phyloP scores from a whole-genome alignment of 1,139 yeast species.

The Debaryomyces robertsiae region DNA sequence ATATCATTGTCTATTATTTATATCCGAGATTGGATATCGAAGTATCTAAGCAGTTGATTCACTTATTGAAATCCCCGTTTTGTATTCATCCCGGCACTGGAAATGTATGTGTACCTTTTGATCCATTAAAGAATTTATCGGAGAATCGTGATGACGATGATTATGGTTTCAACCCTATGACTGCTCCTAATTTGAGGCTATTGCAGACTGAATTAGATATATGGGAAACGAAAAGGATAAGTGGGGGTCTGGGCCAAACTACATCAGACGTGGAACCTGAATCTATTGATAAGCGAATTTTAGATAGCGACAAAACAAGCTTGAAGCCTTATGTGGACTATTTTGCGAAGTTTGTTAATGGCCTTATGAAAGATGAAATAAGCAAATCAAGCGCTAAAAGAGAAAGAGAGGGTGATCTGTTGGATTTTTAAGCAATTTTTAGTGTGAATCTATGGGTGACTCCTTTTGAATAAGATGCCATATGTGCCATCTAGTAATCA shows the following conservation, averaged over 20 bases:
- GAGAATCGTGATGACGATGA: slow-evolving; percentile 39
- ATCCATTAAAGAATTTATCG: slow-evolving; percentile 46
- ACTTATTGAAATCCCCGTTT: slow-evolving; percentile 94
- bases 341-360: slow-evolving; percentile 65
- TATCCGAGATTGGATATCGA: slow-evolving; percentile 94
- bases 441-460: too few relatives aligned
- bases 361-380: slow-evolving; percentile 58
- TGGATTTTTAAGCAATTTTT: slow-evolving; percentile 27
- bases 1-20: slow-evolving; percentile 74
- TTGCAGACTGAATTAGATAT: slow-evolving; percentile 59
- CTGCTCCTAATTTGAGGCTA: slow-evolving; percentile 73
- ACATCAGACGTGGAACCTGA: slow-evolving; percentile 25
- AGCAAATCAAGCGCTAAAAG: slow-evolving; percentile 44
- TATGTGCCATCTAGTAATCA: too few relatives aligned
- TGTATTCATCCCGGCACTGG: slow-evolving; percentile 98
- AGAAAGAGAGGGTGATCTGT: slow-evolving; percentile 40
- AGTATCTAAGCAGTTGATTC: slow-evolving; percentile 87
- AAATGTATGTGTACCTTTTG: slow-evolving; percentile 95
- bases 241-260: slow-evolving; percentile 30
- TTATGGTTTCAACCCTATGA: slow-evolving; percentile 72
- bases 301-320: slow-evolving; percentile 66
- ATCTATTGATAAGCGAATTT: slow-evolving; percentile 23
- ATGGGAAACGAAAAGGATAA: slow-evolving; percentile 39
- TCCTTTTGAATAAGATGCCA: too few relatives aligned
- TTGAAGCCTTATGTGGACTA: slow-evolving; percentile 74